Percentiles rank a stretch among this genome's conserved stretches.
Conservation (phyloP, 2,329 filamentous ascomycete genomes). For the Dactylella cylindrospora region DNA sequence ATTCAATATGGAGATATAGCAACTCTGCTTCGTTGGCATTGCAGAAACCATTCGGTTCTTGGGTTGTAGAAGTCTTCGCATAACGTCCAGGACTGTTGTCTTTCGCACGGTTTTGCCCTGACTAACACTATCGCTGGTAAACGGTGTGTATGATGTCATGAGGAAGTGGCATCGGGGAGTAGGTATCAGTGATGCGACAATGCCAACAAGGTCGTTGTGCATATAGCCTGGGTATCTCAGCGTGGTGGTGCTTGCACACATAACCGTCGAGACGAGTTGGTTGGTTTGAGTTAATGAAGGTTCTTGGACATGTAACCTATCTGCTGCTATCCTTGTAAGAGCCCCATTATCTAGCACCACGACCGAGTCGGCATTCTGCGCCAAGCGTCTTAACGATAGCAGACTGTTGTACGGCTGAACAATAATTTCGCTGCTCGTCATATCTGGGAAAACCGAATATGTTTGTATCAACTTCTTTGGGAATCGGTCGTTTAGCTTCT, state of each 20-base stretch:
- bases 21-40: conserved; percentile 91
- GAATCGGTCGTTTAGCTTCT: conserved; percentile 93
- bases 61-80: conserved; percentile 89
- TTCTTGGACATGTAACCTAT: conserved; percentile 89
- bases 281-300: conserved; percentile 98
- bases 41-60: conserved; percentile 99
- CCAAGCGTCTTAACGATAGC: conserved; percentile 83
- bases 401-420: conserved; percentile 98
- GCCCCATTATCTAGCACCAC: conserved; percentile 97
- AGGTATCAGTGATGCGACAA: conserved; percentile 91
- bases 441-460: conserved; percentile 97
- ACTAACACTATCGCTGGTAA: conserved; percentile 93
- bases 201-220: conserved; percentile 98
- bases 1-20: conserved; percentile 98
- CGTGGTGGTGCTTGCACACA: conserved; percentile 96
- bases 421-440: conserved; percentile 85
- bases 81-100: conserved; percentile 95
- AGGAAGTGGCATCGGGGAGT: conserved; percentile 97
- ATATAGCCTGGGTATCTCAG: conserved; percentile 97
- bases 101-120: conserved; percentile 97
- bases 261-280: conserved; percentile 93
- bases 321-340: conserved; percentile 87
- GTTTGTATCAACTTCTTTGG: conserved; percentile 99
- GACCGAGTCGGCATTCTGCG: conserved; percentile 95
- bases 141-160: conserved; percentile 97